Percentiles rank a stretch among this genome's conserved stretches.
Evolutionary conservation across 257 asterid genomes (phyloP).

Genomic region (Solanum arcanum): DNA sequence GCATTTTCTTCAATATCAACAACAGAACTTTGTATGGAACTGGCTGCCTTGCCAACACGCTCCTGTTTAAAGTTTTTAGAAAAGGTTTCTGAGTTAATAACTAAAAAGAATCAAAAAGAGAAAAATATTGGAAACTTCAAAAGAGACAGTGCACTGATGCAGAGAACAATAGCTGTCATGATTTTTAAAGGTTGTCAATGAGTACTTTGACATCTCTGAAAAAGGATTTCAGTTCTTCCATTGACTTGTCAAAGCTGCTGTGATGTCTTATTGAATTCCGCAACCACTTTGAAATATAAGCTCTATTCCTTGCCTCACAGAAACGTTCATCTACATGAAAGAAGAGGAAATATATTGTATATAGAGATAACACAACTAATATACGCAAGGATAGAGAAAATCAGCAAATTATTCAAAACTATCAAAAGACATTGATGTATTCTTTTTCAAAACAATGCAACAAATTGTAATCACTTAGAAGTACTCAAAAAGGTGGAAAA

Average conservation of each 20-base stretch:
- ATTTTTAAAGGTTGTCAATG: not conserved
- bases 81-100: not conserved
- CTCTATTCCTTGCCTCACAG: slow-evolving; percentile 62
- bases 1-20: slow-evolving; percentile 19
- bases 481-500: not conserved
- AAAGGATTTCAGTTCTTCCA: slow-evolving; percentile 60
- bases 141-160: not conserved
- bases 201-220: slow-evolving; percentile 68
- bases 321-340: slow-evolving; percentile 78
- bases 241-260: slow-evolving; percentile 52
- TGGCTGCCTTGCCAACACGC: slow-evolving; percentile 22
- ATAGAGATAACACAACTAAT: not conserved
- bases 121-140: not conserved
- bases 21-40: slow-evolving; percentile 24
- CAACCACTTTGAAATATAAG: slow-evolving; percentile 85
- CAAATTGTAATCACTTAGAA: not conserved
- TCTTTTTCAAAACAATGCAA: not conserved
- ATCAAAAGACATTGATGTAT: not conserved
- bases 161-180: not conserved
- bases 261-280: slow-evolving; percentile 72
- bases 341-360: not conserved
- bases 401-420: not conserved
- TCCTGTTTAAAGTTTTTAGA: slow-evolving; percentile 34
- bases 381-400: not conserved
- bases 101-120: not conserved